Percentiles rank a stretch among this genome's conserved stretches.
These are phyloP conservation scores for Pythium dissotocum DNA, from an alignment of 352 stramenopile species.

Conservation along the genomic window DNA sequence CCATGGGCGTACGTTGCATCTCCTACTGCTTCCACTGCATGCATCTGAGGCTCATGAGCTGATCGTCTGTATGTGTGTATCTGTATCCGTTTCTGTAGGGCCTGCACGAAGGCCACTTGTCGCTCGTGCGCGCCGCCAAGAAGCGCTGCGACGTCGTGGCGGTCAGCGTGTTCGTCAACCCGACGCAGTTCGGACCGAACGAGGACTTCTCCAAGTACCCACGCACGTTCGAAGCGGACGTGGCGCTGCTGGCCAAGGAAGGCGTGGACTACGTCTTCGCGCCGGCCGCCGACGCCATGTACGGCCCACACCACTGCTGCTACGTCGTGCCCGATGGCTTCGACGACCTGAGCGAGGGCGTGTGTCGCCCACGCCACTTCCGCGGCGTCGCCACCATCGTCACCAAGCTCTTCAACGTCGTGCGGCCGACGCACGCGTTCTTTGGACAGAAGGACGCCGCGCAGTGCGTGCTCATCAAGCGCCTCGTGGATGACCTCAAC, in stretches of 20 bases:
- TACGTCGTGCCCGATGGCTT: conserved; percentile 95
- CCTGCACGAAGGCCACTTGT: conserved; percentile 96
- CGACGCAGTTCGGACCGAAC: conserved; percentile 96
- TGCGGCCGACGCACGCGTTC: conserved; percentile 95
- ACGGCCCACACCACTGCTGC: conserved; percentile 71
- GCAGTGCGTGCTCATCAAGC: conserved; percentile 95
- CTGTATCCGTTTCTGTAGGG: conserved; percentile 44
- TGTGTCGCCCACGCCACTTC: conserved; percentile 95
- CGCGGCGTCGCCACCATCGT: conserved; percentile 98
- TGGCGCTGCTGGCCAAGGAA: conserved; percentile 78
- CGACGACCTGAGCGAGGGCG: conserved; percentile 92
- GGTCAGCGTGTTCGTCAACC: conserved; percentile 99
- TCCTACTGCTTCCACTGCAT: background rate
- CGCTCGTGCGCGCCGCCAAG: conserved; percentile 87
- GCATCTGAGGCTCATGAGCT: background rate
- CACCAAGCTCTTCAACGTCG: conserved; percentile 99
- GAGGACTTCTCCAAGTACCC: conserved; percentile 99
- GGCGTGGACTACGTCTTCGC: conserved; percentile 93
- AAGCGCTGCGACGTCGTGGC: conserved; percentile 93
- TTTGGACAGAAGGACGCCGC: conserved; percentile 99
- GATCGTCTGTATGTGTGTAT: background rate
- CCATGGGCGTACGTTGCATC: conserved; percentile 92
- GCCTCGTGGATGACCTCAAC: conserved; percentile 97
- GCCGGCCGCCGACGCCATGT: conserved; percentile 87
- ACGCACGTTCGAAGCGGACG: conserved; percentile 93